These are phyloP conservation scores for Fraxinus americana DNA, from an alignment of 257 asterid species.

Conservation along the genomic window DNA sequence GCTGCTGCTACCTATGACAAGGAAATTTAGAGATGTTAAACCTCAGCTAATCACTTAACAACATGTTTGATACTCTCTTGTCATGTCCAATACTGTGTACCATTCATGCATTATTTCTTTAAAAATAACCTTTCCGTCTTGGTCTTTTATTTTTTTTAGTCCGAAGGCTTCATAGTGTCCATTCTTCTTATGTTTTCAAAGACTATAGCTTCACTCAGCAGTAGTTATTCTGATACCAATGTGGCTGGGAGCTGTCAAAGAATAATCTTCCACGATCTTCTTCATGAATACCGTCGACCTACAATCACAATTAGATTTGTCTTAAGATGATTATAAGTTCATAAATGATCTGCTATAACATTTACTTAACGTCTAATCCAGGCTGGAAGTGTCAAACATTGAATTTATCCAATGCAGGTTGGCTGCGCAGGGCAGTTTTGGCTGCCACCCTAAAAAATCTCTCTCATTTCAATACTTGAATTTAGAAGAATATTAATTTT, in stretches of 20 bases:
- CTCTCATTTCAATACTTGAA: neutral
- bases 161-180: neutral
- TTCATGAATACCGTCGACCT: constrained; percentile 53
- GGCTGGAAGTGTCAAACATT: neutral
- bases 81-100: neutral
- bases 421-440: too few relatives aligned
- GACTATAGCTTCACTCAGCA: constrained; percentile 11
- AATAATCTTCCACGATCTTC: constrained; percentile 48
- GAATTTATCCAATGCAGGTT: too few relatives aligned
- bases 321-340: neutral
- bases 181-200: neutral
- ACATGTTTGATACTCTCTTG: neutral
- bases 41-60: neutral
- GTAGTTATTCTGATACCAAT: constrained; percentile 42
- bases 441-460: neutral
- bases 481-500: neutral
- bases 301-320: constrained; percentile 11
- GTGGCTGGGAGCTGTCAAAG: constrained; percentile 40
- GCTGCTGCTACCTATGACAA: neutral
- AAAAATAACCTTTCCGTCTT: neutral
- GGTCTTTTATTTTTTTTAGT: too few relatives aligned
- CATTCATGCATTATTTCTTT: neutral
- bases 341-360: neutral
- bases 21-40: neutral
- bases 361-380: neutral